Conservation (phyloP, 768 basidiomycete species). For the Phanerodontia chrysosporium region DNA sequence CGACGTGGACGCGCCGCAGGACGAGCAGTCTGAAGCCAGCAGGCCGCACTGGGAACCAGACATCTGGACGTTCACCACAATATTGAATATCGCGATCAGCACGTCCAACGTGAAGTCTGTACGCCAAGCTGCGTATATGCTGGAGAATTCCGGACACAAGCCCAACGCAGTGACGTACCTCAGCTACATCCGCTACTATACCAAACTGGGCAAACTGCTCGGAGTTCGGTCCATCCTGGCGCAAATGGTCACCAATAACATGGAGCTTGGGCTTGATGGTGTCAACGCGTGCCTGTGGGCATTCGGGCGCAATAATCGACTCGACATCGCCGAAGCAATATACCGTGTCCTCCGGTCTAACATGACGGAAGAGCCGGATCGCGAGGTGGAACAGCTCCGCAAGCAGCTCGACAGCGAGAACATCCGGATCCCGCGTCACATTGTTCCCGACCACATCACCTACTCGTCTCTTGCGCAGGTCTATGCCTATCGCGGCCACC, state of each 20-base stretch:
- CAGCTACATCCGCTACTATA: conserved; percentile 53
- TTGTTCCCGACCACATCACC: conserved; percentile 61
- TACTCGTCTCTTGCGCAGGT: conserved; percentile 68
- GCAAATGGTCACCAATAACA: conserved; percentile 45
- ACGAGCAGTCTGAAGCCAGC: neutral
- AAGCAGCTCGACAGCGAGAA: conserved; percentile 36
- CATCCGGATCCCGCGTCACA: conserved; percentile 36
- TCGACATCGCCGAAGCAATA: conserved; percentile 55
- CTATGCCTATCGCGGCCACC: conserved; percentile 67
- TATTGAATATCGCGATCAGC: conserved; percentile 60
- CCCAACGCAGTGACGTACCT: conserved; percentile 65
- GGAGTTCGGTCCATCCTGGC: conserved; percentile 53
- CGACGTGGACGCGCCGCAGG: neutral
- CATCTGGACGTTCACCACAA: conserved; percentile 63
- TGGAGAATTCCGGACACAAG: conserved; percentile 47
- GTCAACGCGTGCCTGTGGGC: conserved; percentile 72
- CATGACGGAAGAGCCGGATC: conserved; percentile 31
- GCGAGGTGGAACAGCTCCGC: conserved; percentile 23
- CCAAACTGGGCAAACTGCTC: conserved; percentile 39
- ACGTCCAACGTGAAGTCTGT: conserved; percentile 41
- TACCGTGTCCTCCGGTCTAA: conserved; percentile 64
- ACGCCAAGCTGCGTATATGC: conserved; percentile 47
- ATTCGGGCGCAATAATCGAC: conserved; percentile 46
- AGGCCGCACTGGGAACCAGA: conserved; percentile 39
- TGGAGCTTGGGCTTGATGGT: conserved; percentile 59